Evolutionary conservation across 164 flowering plant genomes (phyloP).

Genomic region (Berberis vulgaris): DNA sequence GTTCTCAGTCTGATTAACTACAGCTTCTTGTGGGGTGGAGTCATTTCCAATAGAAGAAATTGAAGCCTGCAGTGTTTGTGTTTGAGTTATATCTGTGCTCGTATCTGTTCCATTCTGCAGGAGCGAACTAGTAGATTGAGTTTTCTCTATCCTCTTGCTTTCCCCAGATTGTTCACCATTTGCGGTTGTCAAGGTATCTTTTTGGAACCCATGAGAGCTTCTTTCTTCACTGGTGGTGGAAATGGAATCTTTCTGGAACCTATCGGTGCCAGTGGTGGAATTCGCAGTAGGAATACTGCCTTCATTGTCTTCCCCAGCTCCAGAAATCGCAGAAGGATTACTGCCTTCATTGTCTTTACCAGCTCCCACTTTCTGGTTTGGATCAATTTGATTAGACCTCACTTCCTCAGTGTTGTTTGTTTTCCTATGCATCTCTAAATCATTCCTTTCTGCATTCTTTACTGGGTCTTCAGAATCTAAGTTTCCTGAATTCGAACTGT

Average conservation of each 20-base stretch:
- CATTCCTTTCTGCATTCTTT: constrained; percentile 7
- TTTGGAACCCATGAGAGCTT: not conserved
- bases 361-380: constrained; percentile 12
- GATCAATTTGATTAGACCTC: constrained; percentile 15
- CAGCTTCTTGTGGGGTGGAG: constrained; percentile 6
- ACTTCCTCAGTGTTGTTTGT: constrained; percentile 11
- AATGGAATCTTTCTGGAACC: constrained; percentile 8
- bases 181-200: constrained; percentile 14
- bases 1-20: not conserved
- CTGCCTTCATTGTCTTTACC: constrained; percentile 10
- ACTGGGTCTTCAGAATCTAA: constrained; percentile 17
- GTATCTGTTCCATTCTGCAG: constrained; percentile 13
- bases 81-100: constrained; percentile 6
- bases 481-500: constrained; percentile 12
- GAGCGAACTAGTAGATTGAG: constrained; percentile 6
- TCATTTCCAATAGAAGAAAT: constrained; percentile 12
- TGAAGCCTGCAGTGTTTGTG: constrained; percentile 8
- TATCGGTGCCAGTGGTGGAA: constrained; percentile 6
- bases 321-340: constrained; percentile 13
- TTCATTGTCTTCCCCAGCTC: constrained; percentile 12
- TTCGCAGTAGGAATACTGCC: constrained; percentile 12
- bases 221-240: too few relatives aligned
- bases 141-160: constrained; percentile 6
- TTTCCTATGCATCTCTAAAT: constrained; percentile 10
- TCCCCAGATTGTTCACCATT: constrained; percentile 17